A percentile compares a stretch with the other conserved stretches of the same genome.
These are phyloP conservation scores for Phytomonas sp. DNA, from an alignment of 208 protist species.

Conservation along the genomic window DNA sequence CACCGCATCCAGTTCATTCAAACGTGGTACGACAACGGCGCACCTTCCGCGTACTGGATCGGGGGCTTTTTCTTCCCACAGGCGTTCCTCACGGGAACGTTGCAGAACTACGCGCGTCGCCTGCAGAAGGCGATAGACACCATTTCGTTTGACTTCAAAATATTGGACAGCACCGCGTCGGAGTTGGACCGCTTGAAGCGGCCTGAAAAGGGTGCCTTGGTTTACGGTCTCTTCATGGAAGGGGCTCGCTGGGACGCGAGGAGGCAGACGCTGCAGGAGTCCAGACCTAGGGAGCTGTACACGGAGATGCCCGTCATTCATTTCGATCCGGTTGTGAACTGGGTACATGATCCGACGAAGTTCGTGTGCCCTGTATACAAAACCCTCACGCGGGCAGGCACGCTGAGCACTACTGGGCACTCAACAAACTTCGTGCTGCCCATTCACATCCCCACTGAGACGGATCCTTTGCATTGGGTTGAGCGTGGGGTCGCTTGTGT, in stretches of 20 bases:
- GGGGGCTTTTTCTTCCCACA: slow-evolving; percentile 98
- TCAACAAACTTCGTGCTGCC: slow-evolving; percentile 98
- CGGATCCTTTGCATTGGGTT: slow-evolving; percentile 90
- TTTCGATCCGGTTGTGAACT: slow-evolving; percentile 78
- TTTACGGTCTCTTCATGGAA: slow-evolving; percentile 96
- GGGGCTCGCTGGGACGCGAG: slow-evolving; percentile 91
- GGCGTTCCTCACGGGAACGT: slow-evolving; percentile 93
- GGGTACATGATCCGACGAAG: slow-evolving; percentile 33
- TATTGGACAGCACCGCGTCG: slow-evolving; percentile 20
- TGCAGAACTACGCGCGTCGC: slow-evolving; percentile 96
- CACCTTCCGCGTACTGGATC: slow-evolving; percentile 91
- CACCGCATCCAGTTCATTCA: slow-evolving; percentile 85
- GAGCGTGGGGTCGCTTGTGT: slow-evolving; percentile 90
- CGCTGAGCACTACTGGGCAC: slow-evolving; percentile 97
- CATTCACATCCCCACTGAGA: slow-evolving; percentile 90
- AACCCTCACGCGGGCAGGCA: slow-evolving; percentile 91
- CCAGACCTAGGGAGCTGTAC: slow-evolving; percentile 94
- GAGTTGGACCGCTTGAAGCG: slow-evolving; percentile 9
- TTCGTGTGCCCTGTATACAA: slow-evolving; percentile 97
- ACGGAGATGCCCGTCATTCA: slow-evolving; percentile 90
- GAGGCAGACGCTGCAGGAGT: slow-evolving; percentile 79
- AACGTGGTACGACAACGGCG: slow-evolving; percentile 81
- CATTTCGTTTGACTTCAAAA: slow-evolving; percentile 90
- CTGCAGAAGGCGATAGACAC: slow-evolving; percentile 93
- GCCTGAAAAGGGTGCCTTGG: slow-evolving; percentile 66